A percentile compares a stretch with the other conserved stretches of the same genome.
Conservation (phyloP, 2,329 filamentous ascomycete species). For the Sporothrix protearum region DNA sequence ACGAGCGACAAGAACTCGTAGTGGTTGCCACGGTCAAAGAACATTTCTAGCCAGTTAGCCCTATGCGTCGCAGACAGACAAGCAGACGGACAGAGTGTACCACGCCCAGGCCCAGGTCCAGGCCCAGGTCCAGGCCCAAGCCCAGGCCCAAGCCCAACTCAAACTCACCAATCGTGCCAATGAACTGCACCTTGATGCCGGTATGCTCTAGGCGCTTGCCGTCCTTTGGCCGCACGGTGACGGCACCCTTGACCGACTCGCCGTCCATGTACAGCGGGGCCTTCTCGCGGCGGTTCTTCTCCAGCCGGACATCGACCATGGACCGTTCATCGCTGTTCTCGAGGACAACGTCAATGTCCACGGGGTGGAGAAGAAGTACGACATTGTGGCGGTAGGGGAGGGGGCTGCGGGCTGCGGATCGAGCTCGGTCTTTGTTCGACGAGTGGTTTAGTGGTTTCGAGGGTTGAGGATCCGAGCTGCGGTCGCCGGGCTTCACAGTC, state of each 20-base stretch:
- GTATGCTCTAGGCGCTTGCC: constrained; percentile 97
- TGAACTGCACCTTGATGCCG: constrained; percentile 99
- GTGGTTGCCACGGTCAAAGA: constrained; percentile 98
- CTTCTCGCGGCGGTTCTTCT: constrained; percentile 96
- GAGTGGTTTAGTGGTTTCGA: neutral
- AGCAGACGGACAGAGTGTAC: too few species aligned
- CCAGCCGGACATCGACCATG: constrained; percentile 96
- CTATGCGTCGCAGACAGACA: too few species aligned
- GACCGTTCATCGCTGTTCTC: constrained; percentile 90
- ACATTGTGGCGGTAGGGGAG: constrained; percentile 58
- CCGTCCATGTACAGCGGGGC: constrained; percentile 96
- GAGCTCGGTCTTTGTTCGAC: neutral
- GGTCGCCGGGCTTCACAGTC: neutral
- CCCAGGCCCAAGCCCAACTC: too few species aligned
- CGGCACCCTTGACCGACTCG: constrained; percentile 93
- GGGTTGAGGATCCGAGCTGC: neutral
- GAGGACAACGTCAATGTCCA: constrained; percentile 98
- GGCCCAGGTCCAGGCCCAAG: too few species aligned
- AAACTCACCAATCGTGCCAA: constrained; percentile 89
- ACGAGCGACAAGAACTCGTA: constrained; percentile 98
- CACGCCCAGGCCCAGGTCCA: too few species aligned
- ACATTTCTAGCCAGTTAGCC: constrained; percentile 72
- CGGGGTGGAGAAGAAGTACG: constrained; percentile 95
- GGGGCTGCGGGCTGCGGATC: neutral
- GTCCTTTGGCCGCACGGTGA: constrained; percentile 94